A percentile compares a stretch with the other conserved stretches of the same genome.
Conservation (phyloP, 2,329 filamentous ascomycete genomes). For the Neocatenulostroma microsporum region DNA sequence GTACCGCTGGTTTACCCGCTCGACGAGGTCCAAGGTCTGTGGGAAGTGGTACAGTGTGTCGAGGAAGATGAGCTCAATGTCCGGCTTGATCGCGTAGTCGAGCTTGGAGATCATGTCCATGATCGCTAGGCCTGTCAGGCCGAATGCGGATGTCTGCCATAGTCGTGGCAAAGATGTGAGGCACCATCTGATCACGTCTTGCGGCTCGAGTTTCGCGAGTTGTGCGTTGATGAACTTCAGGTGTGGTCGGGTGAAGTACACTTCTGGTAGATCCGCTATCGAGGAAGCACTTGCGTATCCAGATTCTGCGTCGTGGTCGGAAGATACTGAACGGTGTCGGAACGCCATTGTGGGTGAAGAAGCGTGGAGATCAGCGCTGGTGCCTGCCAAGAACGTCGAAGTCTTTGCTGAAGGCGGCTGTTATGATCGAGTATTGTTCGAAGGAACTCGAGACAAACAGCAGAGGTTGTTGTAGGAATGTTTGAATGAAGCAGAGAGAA, state of each 20-base stretch:
- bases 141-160: conserved; percentile 44
- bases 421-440: no score
- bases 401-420: no score
- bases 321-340: conserved; percentile 20
- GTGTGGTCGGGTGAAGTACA: conserved; percentile 81
- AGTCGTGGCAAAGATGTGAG: conserved; percentile 83
- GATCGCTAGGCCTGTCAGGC: conserved; percentile 45
- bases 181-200: conserved; percentile 89
- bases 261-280: conserved; percentile 59
- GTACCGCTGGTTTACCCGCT: conserved; percentile 68
- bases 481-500: conserved; percentile 2
- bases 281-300: conserved; percentile 71
- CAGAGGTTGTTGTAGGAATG: conserved; percentile 4
- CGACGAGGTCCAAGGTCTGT: conserved; percentile 45
- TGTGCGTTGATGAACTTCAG: conserved; percentile 85
- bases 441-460: no score
- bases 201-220: conserved; percentile 75
- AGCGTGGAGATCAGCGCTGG: no score
- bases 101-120: conserved; percentile 67
- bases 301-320: conserved; percentile 55
- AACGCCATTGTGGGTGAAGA: conserved; percentile 21
- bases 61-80: conserved; percentile 46
- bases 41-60: conserved; percentile 49
- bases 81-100: conserved; percentile 49
- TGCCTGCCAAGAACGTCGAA: no score